These are phyloP conservation scores for Helminthosporium solani DNA, from an alignment of 2,329 filamentous ascomycete genomes.

Conservation along the genomic window DNA sequence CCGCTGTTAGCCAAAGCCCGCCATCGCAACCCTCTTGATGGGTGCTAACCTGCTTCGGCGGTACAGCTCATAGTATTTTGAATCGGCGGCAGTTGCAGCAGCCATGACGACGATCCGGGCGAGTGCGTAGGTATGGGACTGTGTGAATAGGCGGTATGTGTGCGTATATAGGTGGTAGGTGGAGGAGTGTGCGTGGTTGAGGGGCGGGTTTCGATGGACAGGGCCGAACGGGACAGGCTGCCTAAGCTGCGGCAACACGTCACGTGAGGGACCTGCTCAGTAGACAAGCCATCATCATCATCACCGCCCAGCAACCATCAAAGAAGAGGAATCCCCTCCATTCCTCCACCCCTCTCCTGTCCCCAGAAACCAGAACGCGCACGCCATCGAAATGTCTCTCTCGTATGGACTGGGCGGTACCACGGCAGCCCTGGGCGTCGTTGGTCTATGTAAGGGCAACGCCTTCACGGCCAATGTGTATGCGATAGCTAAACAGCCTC, in stretches of 20 bases:
- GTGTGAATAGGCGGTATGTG: no score
- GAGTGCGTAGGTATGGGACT: no score
- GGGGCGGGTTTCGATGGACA: no score
- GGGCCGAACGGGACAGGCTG: no score
- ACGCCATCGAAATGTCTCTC: conserved; percentile 63
- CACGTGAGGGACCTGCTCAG: no score
- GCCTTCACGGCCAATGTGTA: conserved; percentile 10
- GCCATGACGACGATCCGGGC: conserved; percentile 31
- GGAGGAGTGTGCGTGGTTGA: conserved; percentile 11
- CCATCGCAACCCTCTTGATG: conserved; percentile 7
- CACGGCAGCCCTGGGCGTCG: conserved; percentile 67
- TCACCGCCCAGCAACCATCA: conserved; percentile 1
- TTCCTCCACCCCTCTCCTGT: no score
- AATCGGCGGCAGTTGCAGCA: conserved; percentile 27
- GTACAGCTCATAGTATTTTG: conserved; percentile 88
- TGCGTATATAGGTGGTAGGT: conserved; percentile 10
- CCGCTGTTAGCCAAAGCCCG: conserved; percentile 27
- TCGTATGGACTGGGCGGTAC: conserved; percentile 69
- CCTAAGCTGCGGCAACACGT: no score
- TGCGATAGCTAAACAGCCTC: conserved; percentile 37
- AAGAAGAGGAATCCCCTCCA: no score
- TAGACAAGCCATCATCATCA: conserved; percentile 26
- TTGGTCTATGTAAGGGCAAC: conserved; percentile 73
- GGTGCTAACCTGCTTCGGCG: conserved; percentile 84
- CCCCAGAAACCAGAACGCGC: no score